Base-by-base conservation (phyloP, 73 alveolate species). In the Paramecium caudatum region DNA sequence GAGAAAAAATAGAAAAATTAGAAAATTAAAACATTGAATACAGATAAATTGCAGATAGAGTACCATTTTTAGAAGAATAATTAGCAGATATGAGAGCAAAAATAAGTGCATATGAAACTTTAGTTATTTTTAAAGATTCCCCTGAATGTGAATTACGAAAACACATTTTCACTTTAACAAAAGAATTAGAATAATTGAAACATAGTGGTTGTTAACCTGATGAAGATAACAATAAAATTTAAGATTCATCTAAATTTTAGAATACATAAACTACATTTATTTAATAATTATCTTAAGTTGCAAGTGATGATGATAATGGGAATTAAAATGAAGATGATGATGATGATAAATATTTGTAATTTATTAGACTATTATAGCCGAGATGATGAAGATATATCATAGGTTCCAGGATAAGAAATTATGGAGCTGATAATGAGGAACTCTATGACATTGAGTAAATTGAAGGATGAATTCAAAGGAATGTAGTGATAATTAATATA, bases 261-360 rank as follows among this genome's bases (percentile, higher is more conserved):
- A 65, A 30, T 65, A 65, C 83, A 3, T 16, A 65, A 65, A 65
- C 83, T 12, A 65, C 83, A 12, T 33, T 33, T 33, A 33, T 65
- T 0, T 65, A 65, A 65, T 65, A 65, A 65, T 33, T 65, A 36
- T 21, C 80, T 9, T 55, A 55, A 55, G 83, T n/a, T 32, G 83
- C 27, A 65, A 33, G 83, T 65, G 47, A 65, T n/a, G 13, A 13
- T 65, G 83, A 65, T 12, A 33, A 65, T 13, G 39, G 34, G 5
- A 13, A 62, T 7, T 7, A 41, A 0, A 48, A 65, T 13, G 50
- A 63, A 12, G 83, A 65, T 12, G 83, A 30, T 32, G 83, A 65
- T 33, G 83, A 65, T 65, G 83, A 65, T 65, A 65, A 65, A 65
- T 65, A 65, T 65, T 65, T 65, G 83, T 65, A 65, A 65, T n/a